Conservation (phyloP, 345 rosid species). For the Euphorbia peplus region DNA sequence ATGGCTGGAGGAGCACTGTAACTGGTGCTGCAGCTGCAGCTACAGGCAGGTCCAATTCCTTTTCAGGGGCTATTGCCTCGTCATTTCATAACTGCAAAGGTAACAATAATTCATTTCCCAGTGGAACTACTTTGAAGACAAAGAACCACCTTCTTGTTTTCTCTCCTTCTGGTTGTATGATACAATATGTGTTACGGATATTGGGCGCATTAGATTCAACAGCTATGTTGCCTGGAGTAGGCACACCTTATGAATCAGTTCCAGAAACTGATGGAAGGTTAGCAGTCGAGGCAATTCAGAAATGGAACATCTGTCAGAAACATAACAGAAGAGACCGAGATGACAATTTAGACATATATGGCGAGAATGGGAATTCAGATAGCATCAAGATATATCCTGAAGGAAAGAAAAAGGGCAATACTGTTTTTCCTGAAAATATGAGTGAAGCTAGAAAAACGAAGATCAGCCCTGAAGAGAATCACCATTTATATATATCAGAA, state of each 20-base stretch:
- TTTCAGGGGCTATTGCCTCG: constrained; percentile 71
- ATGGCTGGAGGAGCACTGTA: constrained; percentile 78
- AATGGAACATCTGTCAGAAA: constrained; percentile 82
- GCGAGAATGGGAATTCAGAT: constrained; percentile 63
- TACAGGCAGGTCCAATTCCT: constrained; percentile 61
- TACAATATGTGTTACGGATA: constrained; percentile 57
- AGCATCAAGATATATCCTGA: constrained; percentile 74
- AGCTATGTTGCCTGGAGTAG: constrained; percentile 29
- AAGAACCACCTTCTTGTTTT: constrained; percentile 73
- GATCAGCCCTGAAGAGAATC: constrained; percentile 47
- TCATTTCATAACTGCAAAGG: constrained; percentile 64
- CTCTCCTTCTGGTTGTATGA: constrained; percentile 77
- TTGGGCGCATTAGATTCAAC: constrained; percentile 38
- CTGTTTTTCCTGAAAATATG: constrained; percentile 29
- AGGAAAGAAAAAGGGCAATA: constrained; percentile 42
- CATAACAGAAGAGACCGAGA: constrained; percentile 66
- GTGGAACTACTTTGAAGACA: constrained; percentile 33
- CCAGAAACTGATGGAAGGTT: constrained; percentile 63
- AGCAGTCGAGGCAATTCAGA: constrained; percentile 66
- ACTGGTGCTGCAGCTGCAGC: constrained; percentile 88
- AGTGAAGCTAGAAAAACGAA: constrained; percentile 29
- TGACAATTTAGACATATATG: constrained; percentile 76
- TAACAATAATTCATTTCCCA: constrained; percentile 24
- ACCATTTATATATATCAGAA: constrained; percentile 70
- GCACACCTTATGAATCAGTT: constrained; percentile 42